Evolutionary conservation across 306 rosid species (phyloP), one percentile per base, ranked within the genome.

Genomic region (Cicer bijugum): DNA sequence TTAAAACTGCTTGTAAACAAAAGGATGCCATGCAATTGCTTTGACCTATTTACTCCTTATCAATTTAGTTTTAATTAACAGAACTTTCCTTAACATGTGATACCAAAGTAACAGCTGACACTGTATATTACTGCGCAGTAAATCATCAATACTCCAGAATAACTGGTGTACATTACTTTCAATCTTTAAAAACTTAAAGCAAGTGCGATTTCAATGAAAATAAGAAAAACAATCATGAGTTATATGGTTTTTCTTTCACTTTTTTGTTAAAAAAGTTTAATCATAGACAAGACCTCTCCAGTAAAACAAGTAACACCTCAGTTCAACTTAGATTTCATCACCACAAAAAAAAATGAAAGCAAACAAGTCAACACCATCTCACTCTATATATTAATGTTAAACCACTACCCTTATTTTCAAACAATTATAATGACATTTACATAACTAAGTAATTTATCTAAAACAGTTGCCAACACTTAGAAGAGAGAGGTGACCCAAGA

Each of bases 121-220:
- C n/a, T 16, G 50, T 65, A 69, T n/a, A 64, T 64, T 43, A n/a
- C 12, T 38, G 16, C 3, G 4, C 6, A 38, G 33, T 39, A 62
- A 14, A 14, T 38, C 20, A 35, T 60, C 11, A 9, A 62, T 38
- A 19, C n/a, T 10, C 28, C 67, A 38, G 20, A 37, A 39, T 60
- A 62, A 62, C 46, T 62, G 35, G 35, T 62, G 66, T 10, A 19
- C 69, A 57, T 69, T 11, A 68, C 23, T 57, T 57, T 28, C 62
- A 55, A 55, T 35, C 61, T 55, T 55, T 17, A 59, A 59, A 19
- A 53, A 2, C 67, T 61, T 23, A 2, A 39, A 11, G 17, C 53
- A 71, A 62, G 50, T 16, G 48, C 7, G 15, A 16, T 9, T 65
- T 58, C 62, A 67, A 64, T 60, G 66, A 79, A 75, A 75, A 58